Percentiles rank a stretch among this genome's conserved stretches.
These are phyloP conservation scores for Candida hispaniensis DNA, from an alignment of 805 yeast genomes.

Conservation along the genomic window DNA sequence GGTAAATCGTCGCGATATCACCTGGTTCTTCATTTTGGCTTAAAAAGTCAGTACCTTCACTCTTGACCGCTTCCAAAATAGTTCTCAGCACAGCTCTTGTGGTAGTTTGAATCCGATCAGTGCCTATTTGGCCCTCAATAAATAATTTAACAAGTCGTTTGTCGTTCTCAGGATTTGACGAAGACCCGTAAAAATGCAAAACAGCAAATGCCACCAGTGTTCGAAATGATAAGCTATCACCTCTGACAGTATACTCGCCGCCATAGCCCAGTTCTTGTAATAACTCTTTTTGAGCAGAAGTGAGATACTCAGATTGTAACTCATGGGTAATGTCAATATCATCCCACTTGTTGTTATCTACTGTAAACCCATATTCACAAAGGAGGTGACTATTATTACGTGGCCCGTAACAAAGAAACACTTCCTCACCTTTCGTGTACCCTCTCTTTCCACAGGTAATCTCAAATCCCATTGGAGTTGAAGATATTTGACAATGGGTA, in stretches of 20 bases:
- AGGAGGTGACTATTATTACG: constrained; percentile 75
- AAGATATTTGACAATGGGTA: constrained; percentile 26
- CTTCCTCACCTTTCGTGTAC: constrained; percentile 41
- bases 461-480: constrained; percentile 40
- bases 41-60: constrained; percentile 1
- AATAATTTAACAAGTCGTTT: constrained; percentile 8
- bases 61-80: constrained; percentile 3
- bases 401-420: constrained; percentile 74
- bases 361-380: constrained; percentile 77
- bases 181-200: constrained; percentile 3
- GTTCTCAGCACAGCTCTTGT: constrained; percentile 13
- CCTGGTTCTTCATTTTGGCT: too few species aligned
- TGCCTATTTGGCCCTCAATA: constrained; percentile 10
- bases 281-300: constrained; percentile 34
- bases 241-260: constrained; percentile 62
- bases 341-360: constrained; percentile 54
- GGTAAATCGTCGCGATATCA: too few species aligned
- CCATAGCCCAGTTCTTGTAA: constrained; percentile 46
- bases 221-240: constrained; percentile 52
- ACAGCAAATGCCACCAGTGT: constrained; percentile 63
- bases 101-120: constrained; percentile 6
- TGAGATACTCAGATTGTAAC: constrained; percentile 32
- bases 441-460: constrained; percentile 34
- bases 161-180: constrained; percentile 2
- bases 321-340: constrained; percentile 49